Base-by-base conservation (phyloP, 768 basidiomycete genomes). In the Lactifluus subvellereus region DNA sequence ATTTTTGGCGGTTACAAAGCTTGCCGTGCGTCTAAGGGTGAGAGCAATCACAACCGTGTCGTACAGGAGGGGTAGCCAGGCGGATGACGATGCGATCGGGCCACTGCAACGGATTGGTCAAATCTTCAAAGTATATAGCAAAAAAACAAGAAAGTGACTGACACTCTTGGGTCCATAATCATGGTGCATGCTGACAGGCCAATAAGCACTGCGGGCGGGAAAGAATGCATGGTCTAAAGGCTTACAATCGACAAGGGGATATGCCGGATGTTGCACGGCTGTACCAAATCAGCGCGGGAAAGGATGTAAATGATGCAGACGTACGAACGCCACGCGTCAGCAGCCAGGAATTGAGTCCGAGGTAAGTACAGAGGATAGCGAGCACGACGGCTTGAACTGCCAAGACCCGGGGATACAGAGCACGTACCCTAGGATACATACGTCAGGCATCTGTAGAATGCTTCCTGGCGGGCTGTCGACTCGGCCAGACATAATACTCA, bases 301-400 rank as follows among this genome's bases (percentile, higher is more conserved):
- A 27, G 47, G 47, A 48, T 48, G 8, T 27, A 3, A 18, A 37
- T 37, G 18, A 6, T 14, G 11, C 42, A 40, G 45, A 70, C 82
- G 13, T 64, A 87, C 86, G 74, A 74, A 77, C 65, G 0, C 78
- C 84, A 18, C 72, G 66, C 32, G 77, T 76, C 20, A 88, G 74
- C n/a, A 87, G 72, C 80, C 80, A 86, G 1, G 76, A 75, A 61
- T 83, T 84, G 65, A 82, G 69, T 4, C 67, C 71, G n/a, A 80
- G 73, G 71, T 82, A 79, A 4, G 33, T 20, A 9, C 78, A 7
- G 45, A 84, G 77, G 9, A 86, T 62, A 4, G 48, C 2, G 54
- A 52, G 69, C 8, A 58, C 72, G 68, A 58, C 76, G 65, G 18
- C 67, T 32, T 62, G 68, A 64, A 59, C 72, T 65, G 37, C 77